These are phyloP conservation scores for Ganoderma lingzhi DNA, from an alignment of 1,284 basidiomycete species.

Conservation along the genomic window DNA sequence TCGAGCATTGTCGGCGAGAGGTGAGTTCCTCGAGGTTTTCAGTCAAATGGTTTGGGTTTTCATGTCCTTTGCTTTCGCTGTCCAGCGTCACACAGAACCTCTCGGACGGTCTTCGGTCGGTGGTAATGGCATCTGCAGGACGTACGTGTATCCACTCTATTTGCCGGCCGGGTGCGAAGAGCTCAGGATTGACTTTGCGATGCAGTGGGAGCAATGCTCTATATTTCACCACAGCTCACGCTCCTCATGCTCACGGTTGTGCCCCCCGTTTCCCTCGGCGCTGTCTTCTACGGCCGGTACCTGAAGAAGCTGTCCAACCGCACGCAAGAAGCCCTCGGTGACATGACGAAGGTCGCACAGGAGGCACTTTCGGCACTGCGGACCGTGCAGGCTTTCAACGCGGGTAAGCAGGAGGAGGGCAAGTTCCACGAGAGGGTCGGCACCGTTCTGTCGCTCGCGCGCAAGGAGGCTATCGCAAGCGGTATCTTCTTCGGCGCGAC, in stretches of 20 bases:
- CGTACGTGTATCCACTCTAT: slow-evolving; percentile 56
- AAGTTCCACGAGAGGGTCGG: slow-evolving; percentile 77
- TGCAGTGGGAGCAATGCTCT: slow-evolving; percentile 96
- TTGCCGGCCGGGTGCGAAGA: background rate
- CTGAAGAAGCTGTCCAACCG: slow-evolving; percentile 90
- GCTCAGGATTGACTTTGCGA: background rate
- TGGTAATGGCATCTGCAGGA: slow-evolving; percentile 91
- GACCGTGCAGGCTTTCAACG: slow-evolving; percentile 94
- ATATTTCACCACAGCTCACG: slow-evolving; percentile 91
- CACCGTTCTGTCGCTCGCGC: slow-evolving; percentile 79
- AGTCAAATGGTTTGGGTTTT: slow-evolving; percentile 79
- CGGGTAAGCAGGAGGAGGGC: slow-evolving; percentile 72
- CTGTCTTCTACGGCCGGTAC: slow-evolving; percentile 96
- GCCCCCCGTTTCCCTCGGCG: slow-evolving; percentile 94
- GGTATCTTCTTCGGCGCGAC: slow-evolving; percentile 95
- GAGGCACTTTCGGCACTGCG: slow-evolving; percentile 94
- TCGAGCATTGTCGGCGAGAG: slow-evolving; percentile 96
- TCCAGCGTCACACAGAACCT: slow-evolving; percentile 89
- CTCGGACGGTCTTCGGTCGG: slow-evolving; percentile 88
- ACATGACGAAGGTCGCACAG: slow-evolving; percentile 93
- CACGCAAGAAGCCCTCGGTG: slow-evolving; percentile 94
- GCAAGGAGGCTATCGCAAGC: slow-evolving; percentile 90
- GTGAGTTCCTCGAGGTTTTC: slow-evolving; percentile 46
- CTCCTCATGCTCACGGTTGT: slow-evolving; percentile 94
- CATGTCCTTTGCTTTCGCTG: slow-evolving; percentile 53